A percentile compares a stretch with the other conserved stretches of the same genome.
These are phyloP conservation scores for Psilocybe tampanensis DNA, from an alignment of 768 basidiomycete genomes.

Conservation along the genomic window DNA sequence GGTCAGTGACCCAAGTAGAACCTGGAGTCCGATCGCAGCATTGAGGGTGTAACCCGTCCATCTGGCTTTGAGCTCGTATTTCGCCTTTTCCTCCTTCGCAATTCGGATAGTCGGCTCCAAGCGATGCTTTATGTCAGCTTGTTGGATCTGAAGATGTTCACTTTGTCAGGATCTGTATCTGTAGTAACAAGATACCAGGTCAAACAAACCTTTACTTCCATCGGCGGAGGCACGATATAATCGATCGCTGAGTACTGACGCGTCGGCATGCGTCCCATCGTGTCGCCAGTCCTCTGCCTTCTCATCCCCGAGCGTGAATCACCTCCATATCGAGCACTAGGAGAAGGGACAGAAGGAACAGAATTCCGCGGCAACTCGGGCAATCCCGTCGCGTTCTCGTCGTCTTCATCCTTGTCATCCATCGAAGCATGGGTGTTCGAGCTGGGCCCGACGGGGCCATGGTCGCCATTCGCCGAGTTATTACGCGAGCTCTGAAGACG, in stretches of 20 bases:
- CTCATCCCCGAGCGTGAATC: neutral
- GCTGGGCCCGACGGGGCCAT: neutral
- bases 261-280: neutral
- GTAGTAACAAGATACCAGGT: neutral
- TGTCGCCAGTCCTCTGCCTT: neutral
- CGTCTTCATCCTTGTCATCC: neutral
- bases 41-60: conserved; percentile 29
- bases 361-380: neutral
- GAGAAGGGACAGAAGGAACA: neutral
- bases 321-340: neutral
- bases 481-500: neutral
- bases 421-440: neutral
- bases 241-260: neutral
- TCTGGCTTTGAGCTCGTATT: conserved; percentile 10
- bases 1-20: conserved; percentile 65
- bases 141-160: neutral
- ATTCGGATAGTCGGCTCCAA: conserved; percentile 6
- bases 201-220: neutral
- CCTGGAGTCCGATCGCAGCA: conserved; percentile 62
- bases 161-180: too few species aligned
- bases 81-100: conserved; percentile 4
- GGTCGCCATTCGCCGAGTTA: neutral
- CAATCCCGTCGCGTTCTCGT: neutral
- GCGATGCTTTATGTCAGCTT: neutral
- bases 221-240: neutral